phyloP scores from a whole-genome alignment of 768 basidiomycete species.

The Tylopilus sp. region DNA sequence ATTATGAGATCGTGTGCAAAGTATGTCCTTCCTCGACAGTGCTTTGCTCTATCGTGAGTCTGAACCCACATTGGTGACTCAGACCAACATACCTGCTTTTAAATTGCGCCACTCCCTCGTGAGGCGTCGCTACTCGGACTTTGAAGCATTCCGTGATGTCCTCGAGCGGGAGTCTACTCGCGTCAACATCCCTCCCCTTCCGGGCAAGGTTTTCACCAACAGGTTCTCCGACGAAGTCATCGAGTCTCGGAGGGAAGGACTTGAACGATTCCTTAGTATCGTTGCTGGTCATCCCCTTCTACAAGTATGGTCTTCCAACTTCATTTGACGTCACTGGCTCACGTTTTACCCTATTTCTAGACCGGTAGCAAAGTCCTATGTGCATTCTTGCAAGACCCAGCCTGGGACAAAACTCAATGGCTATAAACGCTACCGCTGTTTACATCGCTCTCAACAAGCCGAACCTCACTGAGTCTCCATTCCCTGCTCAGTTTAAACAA shows the following conservation, averaged over 20 bases:
- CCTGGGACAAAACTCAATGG: slow-evolving; percentile 85
- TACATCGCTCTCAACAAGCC: not conserved
- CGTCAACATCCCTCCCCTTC: slow-evolving; percentile 96
- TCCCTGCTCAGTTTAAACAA: not conserved
- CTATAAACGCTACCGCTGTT: slow-evolving; percentile 37
- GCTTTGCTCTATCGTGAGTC: slow-evolving; percentile 1
- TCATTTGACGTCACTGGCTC: not conserved
- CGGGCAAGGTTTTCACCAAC: slow-evolving; percentile 98
- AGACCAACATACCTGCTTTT: slow-evolving; percentile 99
- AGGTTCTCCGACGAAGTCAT: slow-evolving; percentile 98
- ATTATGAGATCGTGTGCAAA: slow-evolving; percentile 98
- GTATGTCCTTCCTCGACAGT: slow-evolving; percentile 35
- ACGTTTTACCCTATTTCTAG: slow-evolving; percentile 35
- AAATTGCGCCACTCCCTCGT: slow-evolving; percentile 92
- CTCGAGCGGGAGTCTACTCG: slow-evolving; percentile 95
- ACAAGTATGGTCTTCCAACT: slow-evolving; percentile 57
- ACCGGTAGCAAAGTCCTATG: slow-evolving; percentile 97
- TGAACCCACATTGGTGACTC: not conserved
- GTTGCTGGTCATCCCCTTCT: slow-evolving; percentile 96
- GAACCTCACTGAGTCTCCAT: not conserved
- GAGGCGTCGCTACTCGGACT: slow-evolving; percentile 86
- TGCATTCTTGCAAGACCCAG: slow-evolving; percentile 92
- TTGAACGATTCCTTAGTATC: slow-evolving; percentile 92
- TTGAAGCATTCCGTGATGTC: slow-evolving; percentile 96
- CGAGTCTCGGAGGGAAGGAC: slow-evolving; percentile 83